Evolutionary conservation across 306 rosid species (phyloP), one percentile per base, ranked within the genome.

Genomic region (Carpinus fangiana): DNA sequence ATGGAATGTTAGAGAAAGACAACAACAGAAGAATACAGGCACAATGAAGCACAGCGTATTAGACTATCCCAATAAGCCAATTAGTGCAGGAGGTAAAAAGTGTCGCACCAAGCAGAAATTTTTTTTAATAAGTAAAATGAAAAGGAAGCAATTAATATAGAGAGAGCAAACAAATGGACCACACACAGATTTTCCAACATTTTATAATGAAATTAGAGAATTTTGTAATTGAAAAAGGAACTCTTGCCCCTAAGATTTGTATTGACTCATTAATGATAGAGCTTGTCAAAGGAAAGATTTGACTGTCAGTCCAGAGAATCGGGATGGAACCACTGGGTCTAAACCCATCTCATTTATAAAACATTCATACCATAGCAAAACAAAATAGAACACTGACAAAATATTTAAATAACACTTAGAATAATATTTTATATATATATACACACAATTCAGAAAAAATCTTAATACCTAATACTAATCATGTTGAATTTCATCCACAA

Each of bases 21-120:
- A 61, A 62, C 31, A 54, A 54, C 66, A 23, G 66, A 59, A 21
- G 66, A 28, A 59, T 59, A 59, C 66, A 59, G 14, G 66, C 38
- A 59, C 38, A 59, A 23, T 26, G 21, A 26, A 60, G 16, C 18
- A 60, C 16, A 28, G 66, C 18, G 7, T 41, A 60, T 60, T 60
- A 26, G 31, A 60, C 38, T 12, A 60, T 26, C 38, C 66, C 66
- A 60, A 41, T 5, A 41, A 41, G 45, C 45, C 45, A 41, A 41
- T 0, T 41, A 41, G 66, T 12, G 38, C 66, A 21, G 66, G 3
- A 3, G 66, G 66, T 60, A 60, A 23, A 60, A 23, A 21, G 17
- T 60, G 66, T 20, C 14, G 4, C 7, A n/a, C 65, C 3, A 6
- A 59, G 17, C 17, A 59, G 65, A 9, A 1, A 23, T 23, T 59